These are phyloP conservation scores for Teratosphaeria viscida DNA, from an alignment of 2,329 filamentous ascomycete genomes.

Conservation along the genomic window DNA sequence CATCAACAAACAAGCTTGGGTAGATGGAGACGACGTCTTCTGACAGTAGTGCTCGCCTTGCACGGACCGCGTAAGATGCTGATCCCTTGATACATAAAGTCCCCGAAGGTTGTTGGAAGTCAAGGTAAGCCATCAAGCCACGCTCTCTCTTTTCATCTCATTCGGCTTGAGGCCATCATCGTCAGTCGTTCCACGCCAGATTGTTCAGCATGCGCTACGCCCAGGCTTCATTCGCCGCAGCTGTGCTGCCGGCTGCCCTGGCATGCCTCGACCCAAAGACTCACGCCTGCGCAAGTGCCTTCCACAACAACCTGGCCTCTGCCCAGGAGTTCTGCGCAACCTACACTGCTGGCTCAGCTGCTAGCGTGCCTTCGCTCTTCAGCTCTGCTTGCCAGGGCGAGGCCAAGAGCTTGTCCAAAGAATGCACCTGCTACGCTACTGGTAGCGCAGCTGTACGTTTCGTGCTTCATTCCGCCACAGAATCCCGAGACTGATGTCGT, in stretches of 20 bases:
- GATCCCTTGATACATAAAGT: neutral
- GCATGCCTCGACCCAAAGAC: neutral
- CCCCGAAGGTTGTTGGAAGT: neutral
- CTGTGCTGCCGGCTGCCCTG: neutral
- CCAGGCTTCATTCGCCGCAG: neutral
- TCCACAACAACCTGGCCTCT: neutral
- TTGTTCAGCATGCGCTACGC: neutral
- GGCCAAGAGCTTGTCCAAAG: neutral
- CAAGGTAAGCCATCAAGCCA: neutral
- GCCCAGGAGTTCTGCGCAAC: neutral
- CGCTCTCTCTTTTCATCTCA: neutral
- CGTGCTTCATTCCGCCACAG: neutral
- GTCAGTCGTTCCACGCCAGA: neutral
- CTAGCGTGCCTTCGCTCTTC: neutral
- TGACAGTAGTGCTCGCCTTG: neutral
- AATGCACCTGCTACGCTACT: neutral
- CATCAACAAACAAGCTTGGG: neutral
- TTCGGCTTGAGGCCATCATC: neutral
- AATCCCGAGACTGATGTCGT: neutral
- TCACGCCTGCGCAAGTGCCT: neutral
- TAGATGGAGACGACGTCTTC: neutral
- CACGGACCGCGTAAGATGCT: neutral
- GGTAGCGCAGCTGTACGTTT: neutral
- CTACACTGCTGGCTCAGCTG: neutral
- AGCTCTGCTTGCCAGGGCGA: neutral